Percentiles rank a stretch among this genome's conserved stretches.
phyloP scores from a whole-genome alignment of 169 alveolate species.

The Plasmodium gallinaceum region DNA sequence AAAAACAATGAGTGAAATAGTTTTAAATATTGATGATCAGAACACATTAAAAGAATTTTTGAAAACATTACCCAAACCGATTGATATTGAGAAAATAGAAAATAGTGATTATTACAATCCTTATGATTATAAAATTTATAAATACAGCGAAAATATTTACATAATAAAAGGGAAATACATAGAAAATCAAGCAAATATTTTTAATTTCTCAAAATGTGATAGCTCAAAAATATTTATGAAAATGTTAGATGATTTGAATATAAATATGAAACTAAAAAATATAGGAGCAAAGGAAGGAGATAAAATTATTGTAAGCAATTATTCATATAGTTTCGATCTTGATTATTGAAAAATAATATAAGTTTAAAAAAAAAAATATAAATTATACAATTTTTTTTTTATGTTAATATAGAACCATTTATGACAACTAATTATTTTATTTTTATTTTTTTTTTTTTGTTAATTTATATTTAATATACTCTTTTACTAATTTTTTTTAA shows the following conservation, averaged over 20 bases:
- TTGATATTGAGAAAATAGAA: slow-evolving; percentile 74
- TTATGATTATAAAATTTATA: slow-evolving; percentile 76
- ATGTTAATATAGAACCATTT: no score
- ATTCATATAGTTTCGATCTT: slow-evolving; percentile 38
- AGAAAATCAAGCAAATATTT: slow-evolving; percentile 84
- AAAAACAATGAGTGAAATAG: slow-evolving; percentile 59
- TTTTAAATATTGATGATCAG: slow-evolving; percentile 24
- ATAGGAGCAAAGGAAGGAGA: slow-evolving; percentile 76
- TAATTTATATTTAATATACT: no score
- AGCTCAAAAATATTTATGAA: slow-evolving; percentile 58
- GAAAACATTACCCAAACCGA: slow-evolving; percentile 46
- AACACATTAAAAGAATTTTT: slow-evolving; percentile 28
- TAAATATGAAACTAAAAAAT: slow-evolving; percentile 61
- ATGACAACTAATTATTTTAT: no score
- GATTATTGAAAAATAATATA: not conserved
- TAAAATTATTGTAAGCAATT: slow-evolving; percentile 61
- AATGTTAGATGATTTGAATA: slow-evolving; percentile 53
- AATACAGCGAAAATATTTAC: slow-evolving; percentile 78
- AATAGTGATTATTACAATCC: slow-evolving; percentile 81
- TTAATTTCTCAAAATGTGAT: slow-evolving; percentile 78
- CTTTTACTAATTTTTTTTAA: no score
- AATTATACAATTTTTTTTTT: no score
- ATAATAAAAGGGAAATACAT: slow-evolving; percentile 79
- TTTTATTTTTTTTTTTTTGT: no score
- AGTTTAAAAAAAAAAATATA: no score